Percentiles rank a stretch among this genome's conserved stretches.
phyloP scores from a whole-genome alignment of 169 alveolate genomes.

The Babesia caballi region DNA sequence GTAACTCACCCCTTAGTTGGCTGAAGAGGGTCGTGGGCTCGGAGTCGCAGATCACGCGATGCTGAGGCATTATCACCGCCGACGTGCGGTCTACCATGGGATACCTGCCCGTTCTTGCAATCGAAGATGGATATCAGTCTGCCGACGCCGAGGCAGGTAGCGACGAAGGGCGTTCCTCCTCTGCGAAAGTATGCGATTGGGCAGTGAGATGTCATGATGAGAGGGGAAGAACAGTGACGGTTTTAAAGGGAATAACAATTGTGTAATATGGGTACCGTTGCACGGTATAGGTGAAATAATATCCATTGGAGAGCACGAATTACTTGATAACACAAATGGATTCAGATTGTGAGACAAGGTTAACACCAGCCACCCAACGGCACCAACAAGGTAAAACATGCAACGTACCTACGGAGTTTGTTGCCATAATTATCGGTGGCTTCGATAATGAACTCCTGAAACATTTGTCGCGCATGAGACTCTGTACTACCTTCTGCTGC shows the following conservation, averaged over 20 bases:
- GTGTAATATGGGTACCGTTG: too few species aligned
- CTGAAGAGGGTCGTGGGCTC: constrained; percentile 13
- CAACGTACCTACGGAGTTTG: constrained; percentile 13
- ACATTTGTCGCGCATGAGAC: neutral
- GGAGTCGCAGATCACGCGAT: constrained; percentile 32
- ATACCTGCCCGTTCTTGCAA: constrained; percentile 45
- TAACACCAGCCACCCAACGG: too few species aligned
- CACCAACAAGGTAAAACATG: too few species aligned
- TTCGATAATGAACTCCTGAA: constrained; percentile 41
- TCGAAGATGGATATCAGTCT: constrained; percentile 16
- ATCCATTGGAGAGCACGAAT: too few species aligned
- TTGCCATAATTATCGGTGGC: constrained; percentile 33
- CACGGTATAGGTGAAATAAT: too few species aligned
- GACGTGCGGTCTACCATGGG: neutral
- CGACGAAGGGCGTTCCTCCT: constrained; percentile 21
- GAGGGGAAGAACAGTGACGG: too few species aligned
- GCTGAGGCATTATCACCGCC: neutral
- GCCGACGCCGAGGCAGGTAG: constrained; percentile 32
- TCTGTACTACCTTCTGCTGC: constrained; percentile 21
- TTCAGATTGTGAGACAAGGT: too few species aligned
- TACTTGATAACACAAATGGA: too few species aligned
- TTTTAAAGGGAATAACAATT: too few species aligned
- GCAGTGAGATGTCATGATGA: too few species aligned
- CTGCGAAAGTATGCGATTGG: constrained; percentile 1
- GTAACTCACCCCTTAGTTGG: constrained; percentile 32